Percentiles rank a stretch among this genome's conserved stretches.
These are phyloP conservation scores for Austroboletus festivus DNA, from an alignment of 768 basidiomycete genomes.

Conservation along the genomic window DNA sequence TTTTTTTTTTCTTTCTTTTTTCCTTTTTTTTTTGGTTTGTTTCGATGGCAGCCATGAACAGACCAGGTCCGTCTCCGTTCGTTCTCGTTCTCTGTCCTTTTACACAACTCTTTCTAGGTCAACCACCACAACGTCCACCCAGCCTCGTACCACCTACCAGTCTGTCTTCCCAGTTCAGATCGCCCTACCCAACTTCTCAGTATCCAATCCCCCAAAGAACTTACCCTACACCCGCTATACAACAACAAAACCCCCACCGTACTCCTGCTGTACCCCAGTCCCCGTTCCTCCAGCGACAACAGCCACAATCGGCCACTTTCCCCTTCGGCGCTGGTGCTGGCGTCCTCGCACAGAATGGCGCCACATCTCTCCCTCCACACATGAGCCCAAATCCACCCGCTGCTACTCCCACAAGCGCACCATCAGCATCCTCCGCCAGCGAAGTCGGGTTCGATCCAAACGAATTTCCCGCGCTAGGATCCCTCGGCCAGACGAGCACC, in stretches of 20 bases:
- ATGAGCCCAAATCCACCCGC: conserved; percentile 46
- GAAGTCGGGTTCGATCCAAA: conserved; percentile 83
- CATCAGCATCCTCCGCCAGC: conserved; percentile 61
- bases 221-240: conserved; percentile 40
- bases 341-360: conserved; percentile 54
- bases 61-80: conserved; percentile 51
- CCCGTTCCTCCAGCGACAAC: conserved; percentile 61
- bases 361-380: conserved; percentile 53
- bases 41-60: conserved; percentile 44
- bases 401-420: conserved; percentile 42
- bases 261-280: conserved; percentile 56
- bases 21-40: too few relatives aligned
- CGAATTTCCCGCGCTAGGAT: conserved; percentile 84
- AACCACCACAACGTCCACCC: conserved; percentile 80
- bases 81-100: conserved; percentile 11
- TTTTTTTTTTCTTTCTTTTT: too few relatives aligned
- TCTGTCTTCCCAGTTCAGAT: conserved; percentile 63
- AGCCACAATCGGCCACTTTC: conserved; percentile 44
- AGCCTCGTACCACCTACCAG: conserved; percentile 64
- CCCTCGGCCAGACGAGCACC: conserved; percentile 48
- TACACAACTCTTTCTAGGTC: conserved; percentile 46
- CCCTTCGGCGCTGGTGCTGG: conserved; percentile 49
- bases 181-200: conserved; percentile 41
- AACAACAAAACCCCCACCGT: conserved; percentile 60
- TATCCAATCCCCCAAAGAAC: conserved; percentile 29